Conservation (phyloP, 352 stramenopile genomes). For the Phytophthora multivora region DNA sequence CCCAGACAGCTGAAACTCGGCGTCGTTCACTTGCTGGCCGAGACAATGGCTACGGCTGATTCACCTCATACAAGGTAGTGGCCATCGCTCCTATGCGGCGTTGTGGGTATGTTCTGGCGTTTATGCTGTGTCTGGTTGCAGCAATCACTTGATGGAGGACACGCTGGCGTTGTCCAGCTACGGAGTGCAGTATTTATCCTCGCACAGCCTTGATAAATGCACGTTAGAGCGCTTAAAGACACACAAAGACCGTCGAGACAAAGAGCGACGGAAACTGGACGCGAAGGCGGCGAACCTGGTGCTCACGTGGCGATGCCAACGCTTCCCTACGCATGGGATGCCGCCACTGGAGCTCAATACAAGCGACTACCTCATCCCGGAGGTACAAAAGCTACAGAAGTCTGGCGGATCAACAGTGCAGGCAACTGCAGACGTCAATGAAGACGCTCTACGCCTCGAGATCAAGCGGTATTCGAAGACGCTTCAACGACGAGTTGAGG, state of each 20-base stretch:
- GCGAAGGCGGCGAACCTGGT: constrained; percentile 38
- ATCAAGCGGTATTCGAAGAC: constrained; percentile 50
- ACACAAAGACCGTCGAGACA: constrained; percentile 5
- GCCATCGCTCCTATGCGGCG: neutral
- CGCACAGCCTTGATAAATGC: constrained; percentile 18
- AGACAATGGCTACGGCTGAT: constrained; percentile 32
- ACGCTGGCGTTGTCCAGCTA: constrained; percentile 55
- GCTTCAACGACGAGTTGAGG: constrained; percentile 39
- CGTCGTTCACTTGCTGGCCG: constrained; percentile 34
- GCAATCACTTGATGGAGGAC: constrained; percentile 45
- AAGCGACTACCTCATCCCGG: constrained; percentile 40
- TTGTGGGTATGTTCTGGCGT: neutral
- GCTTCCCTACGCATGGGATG: constrained; percentile 54
- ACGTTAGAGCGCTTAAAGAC: constrained; percentile 17
- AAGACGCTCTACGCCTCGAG: constrained; percentile 42
- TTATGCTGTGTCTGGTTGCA: neutral
- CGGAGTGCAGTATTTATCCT: constrained; percentile 41
- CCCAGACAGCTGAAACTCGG: constrained; percentile 37
- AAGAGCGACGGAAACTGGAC: constrained; percentile 19
- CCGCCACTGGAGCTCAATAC: constrained; percentile 44
- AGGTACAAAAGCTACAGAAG: constrained; percentile 33
- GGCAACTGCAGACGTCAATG: constrained; percentile 35
- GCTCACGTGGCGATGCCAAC: constrained; percentile 45
- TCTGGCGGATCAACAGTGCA: constrained; percentile 12
- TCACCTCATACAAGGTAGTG: constrained; percentile 42